Percentiles rank a stretch among this genome's conserved stretches.
Evolutionary conservation across 2,329 filamentous ascomycete genomes (phyloP).

Genomic region (Aspergillus sp.): DNA sequence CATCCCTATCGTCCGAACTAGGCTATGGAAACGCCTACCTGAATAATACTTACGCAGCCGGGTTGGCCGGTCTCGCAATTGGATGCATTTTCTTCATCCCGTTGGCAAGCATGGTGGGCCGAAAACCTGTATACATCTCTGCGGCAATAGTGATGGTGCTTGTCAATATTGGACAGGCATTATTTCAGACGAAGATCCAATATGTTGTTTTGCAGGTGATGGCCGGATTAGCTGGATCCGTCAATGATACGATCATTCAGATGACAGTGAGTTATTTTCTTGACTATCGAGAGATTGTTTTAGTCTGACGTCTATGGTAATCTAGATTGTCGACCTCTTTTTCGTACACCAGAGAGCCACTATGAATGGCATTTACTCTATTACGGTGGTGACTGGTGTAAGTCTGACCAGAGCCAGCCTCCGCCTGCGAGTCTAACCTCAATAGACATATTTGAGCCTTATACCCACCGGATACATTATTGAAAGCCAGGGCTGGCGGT

Average conservation of each 20-base stretch:
- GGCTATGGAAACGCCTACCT: conserved; percentile 6
- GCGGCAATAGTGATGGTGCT: conserved; percentile 2
- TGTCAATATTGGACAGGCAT: conserved; percentile 5
- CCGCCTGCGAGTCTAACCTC: no score
- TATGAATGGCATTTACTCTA: conserved; percentile 8
- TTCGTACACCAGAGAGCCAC: conserved; percentile 13
- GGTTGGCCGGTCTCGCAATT: conserved; percentile 7
- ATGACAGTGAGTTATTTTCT: conserved; percentile 5
- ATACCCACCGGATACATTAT: conserved; percentile 31
- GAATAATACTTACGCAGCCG: conserved; percentile 9
- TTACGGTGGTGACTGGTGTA: conserved; percentile 2
- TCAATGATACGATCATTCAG: conserved; percentile 12
- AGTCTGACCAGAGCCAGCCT: background rate
- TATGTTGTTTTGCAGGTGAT: conserved; percentile 7
- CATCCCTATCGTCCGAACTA: conserved; percentile 6
- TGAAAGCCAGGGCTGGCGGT: conserved; percentile 47
- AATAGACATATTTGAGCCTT: conserved; percentile 5
- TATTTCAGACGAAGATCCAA: conserved; percentile 1
- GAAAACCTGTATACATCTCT: conserved; percentile 8
- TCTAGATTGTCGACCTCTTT: conserved; percentile 13
- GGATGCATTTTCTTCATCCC: conserved; percentile 15
- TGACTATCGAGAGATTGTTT: background rate
- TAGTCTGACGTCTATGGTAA: background rate
- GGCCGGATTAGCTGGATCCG: conserved; percentile 7
- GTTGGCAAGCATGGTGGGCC: conserved; percentile 9